phyloP scores from a whole-genome alignment of 208 protist species.

The Leishmania tarentolae region DNA sequence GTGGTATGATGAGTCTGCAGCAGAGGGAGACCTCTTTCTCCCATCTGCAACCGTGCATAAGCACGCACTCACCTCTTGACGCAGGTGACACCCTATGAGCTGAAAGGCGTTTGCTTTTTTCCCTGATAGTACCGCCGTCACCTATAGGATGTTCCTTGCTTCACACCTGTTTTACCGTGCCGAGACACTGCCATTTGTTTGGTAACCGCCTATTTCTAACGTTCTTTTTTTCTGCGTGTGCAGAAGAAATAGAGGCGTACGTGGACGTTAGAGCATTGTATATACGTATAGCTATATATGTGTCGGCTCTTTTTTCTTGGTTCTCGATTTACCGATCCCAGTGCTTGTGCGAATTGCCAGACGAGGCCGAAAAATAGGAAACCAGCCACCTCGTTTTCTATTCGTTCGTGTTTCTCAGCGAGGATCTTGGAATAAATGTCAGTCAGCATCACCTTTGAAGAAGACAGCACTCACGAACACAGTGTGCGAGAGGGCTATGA shows the following conservation, averaged over 20 bases:
- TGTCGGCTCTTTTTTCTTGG: not conserved
- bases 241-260: not conserved
- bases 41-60: conserved; percentile 2
- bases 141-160: not conserved
- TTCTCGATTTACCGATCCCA: not conserved
- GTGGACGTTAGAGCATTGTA: not conserved
- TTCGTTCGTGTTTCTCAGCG: not conserved
- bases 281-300: not conserved
- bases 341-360: not conserved
- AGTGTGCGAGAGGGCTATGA: not conserved
- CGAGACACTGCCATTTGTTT: not conserved
- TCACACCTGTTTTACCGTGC: not conserved
- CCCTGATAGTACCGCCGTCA: not conserved
- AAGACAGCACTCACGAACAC: not conserved
- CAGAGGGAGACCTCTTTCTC: not conserved
- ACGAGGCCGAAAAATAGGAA: not conserved
- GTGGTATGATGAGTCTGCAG: not conserved
- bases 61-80: not conserved
- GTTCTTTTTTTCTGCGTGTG: not conserved
- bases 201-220: not conserved
- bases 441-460: not conserved
- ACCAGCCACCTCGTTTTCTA: not conserved
- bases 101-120: not conserved
- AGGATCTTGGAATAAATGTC: not conserved
- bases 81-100: not conserved